A percentile compares a stretch with the other conserved stretches of the same genome.
phyloP scores from a whole-genome alignment of 2,329 filamentous ascomycete species.

The Xylogone sp. region DNA sequence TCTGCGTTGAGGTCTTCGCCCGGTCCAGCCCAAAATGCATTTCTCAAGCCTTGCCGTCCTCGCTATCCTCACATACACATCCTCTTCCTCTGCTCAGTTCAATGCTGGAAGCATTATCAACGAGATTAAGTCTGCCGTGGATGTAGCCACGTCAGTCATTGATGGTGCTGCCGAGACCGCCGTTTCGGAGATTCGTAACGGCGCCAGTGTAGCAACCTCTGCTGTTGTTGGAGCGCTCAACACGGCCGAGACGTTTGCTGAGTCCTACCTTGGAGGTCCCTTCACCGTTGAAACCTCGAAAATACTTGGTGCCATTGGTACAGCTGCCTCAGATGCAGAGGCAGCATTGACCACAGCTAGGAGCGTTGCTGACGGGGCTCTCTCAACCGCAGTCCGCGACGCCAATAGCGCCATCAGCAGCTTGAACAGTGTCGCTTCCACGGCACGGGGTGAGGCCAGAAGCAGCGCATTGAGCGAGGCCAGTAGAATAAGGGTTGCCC shows the following conservation, averaged over 20 bases:
- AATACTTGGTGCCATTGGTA: neutral
- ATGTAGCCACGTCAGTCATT: neutral
- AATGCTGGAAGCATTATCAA: neutral
- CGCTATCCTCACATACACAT: constrained; percentile 9
- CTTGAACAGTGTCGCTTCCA: constrained; percentile 5
- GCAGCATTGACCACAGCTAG: constrained; percentile 3
- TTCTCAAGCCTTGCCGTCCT: constrained; percentile 7
- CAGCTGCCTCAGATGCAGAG: constrained; percentile 2
- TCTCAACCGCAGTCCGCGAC: neutral
- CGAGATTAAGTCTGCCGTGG: neutral
- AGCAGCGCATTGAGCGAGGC: constrained; percentile 5
- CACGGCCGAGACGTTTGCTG: neutral
- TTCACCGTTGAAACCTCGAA: neutral
- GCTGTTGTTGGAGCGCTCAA: neutral
- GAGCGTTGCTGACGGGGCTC: neutral
- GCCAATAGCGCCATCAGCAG: constrained; percentile 3
- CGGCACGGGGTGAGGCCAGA: constrained; percentile 9
- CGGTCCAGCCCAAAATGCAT: constrained; percentile 9
- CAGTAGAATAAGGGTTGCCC: neutral
- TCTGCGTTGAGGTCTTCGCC: too few relatives aligned
- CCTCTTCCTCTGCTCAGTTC: neutral
- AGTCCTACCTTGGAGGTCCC: neutral
- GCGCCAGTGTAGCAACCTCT: neutral
- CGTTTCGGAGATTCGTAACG: neutral
- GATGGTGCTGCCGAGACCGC: neutral